Base-by-base conservation (phyloP, 2,329 filamentous ascomycete genomes). In the Phyllachora maydis region DNA sequence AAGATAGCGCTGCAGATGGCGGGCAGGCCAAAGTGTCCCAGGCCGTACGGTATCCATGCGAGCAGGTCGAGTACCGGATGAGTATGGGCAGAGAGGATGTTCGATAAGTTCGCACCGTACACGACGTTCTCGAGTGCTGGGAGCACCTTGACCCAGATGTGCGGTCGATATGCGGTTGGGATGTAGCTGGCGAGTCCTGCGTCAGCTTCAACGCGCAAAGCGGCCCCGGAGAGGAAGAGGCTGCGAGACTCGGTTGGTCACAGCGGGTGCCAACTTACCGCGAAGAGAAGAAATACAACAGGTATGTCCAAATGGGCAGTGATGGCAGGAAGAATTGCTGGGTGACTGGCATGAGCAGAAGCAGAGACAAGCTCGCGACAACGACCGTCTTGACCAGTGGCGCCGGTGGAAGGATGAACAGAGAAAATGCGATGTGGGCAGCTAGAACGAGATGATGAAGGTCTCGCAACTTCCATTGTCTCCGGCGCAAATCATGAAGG, bases 111-210 rank as follows among this genome's bases (percentile, higher is more conserved):
- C 32, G 83, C 82, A 36, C 85, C 85, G 43, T 93, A 95, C 16
- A 95, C 62, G 31, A 95, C 88, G 47, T 95, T 93, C 52, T 95
- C 85, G 32, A 95, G 65, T 11, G 85, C 81, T 4, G 85, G 85
- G 17, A 95, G 64, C 14, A 95, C 81, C 40, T 83, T 81, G 34
- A 93, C 85, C 78, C 82, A 92, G 39, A 93, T 93, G 31, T 81
- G 75, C 29, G 83, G 83, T 35, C 85, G 71, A 54, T 82, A 88
- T 41, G 85, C 76, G 35, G 70, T 65, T 18, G 81, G 76, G 36
- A 93, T 83, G 52, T 91, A 93, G 41, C 82, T 91, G 40, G 8
- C 28, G 3, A 18, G 18, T 12, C 16, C 18, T 14, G 8, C 9
- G 20, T 22, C 12, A 22, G 15, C 13, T 9, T 14, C n/a, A 22